A percentile compares a stretch with the other conserved stretches of the same genome.
These are phyloP conservation scores for Calonectria henricotiae DNA, from an alignment of 2,329 filamentous ascomycete genomes.

Conservation along the genomic window DNA sequence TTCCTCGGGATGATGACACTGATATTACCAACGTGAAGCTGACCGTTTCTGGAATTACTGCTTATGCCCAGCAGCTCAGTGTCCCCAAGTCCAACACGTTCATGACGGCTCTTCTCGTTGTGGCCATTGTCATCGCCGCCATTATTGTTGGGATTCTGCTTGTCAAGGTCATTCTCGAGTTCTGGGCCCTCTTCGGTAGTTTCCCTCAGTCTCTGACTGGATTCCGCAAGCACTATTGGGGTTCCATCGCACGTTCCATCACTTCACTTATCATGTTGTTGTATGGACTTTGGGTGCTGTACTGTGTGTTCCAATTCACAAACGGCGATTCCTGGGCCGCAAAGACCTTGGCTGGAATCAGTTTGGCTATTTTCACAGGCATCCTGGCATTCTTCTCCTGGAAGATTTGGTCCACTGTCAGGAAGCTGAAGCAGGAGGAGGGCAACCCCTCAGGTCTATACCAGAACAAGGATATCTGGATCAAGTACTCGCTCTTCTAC, in stretches of 20 bases:
- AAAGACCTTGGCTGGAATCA: constrained; percentile 86
- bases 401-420: constrained; percentile 85
- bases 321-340: constrained; percentile 95
- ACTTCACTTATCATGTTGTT: constrained; percentile 92
- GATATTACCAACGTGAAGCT: constrained; percentile 59
- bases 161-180: constrained; percentile 91
- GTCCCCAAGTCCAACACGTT: constrained; percentile 94
- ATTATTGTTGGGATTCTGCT: constrained; percentile 91
- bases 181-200: constrained; percentile 90
- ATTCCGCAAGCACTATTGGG: constrained; percentile 98
- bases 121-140: constrained; percentile 87
- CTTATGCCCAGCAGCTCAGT: constrained; percentile 85
- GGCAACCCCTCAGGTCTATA: constrained; percentile 84
- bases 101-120: constrained; percentile 93
- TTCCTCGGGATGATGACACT: constrained; percentile 62
- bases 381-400: constrained; percentile 88
- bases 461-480: constrained; percentile 91
- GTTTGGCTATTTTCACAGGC: constrained; percentile 84
- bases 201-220: constrained; percentile 86
- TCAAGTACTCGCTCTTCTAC: constrained; percentile 98
- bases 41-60: constrained; percentile 83
- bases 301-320: constrained; percentile 96
- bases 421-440: constrained; percentile 80
- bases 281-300: constrained; percentile 95
- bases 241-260: constrained; percentile 88